These are phyloP conservation scores for Sclerotinia trifoliorum DNA, from an alignment of 2,329 filamentous ascomycete species.

Conservation along the genomic window DNA sequence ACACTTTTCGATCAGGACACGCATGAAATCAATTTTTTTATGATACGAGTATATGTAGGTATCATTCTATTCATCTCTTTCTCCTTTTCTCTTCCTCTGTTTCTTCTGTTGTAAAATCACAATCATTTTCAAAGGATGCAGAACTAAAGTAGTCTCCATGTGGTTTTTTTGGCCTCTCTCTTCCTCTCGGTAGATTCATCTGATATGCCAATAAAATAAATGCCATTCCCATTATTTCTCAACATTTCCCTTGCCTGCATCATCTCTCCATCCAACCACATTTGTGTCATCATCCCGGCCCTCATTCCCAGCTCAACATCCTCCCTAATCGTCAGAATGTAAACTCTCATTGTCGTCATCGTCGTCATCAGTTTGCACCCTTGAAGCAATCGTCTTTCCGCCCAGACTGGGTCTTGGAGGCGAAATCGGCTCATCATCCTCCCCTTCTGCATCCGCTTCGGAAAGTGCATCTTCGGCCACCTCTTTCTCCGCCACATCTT, in stretches of 20 bases:
- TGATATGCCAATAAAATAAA: background rate
- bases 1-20: background rate
- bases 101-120: background rate
- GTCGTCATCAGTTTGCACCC: constrained; percentile 18
- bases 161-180: background rate
- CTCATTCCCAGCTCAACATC: background rate
- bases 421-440: constrained; percentile 15
- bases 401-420: constrained; percentile 10
- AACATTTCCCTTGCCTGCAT: background rate
- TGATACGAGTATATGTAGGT: background rate
- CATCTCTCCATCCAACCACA: background rate
- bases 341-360: constrained; percentile 16
- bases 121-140: constrained; percentile 1
- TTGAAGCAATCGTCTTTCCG: constrained; percentile 10
- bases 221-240: background rate
- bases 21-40: background rate
- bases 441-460: constrained; percentile 15
- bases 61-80: background rate
- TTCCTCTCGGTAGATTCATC: background rate
- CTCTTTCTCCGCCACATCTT: constrained; percentile 9
- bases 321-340: constrained; percentile 12
- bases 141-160: background rate
- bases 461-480: constrained; percentile 11
- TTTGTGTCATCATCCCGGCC: background rate
- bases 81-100: background rate